Conservation (phyloP, 768 basidiomycete genomes). For the Leccinum variicolor region DNA sequence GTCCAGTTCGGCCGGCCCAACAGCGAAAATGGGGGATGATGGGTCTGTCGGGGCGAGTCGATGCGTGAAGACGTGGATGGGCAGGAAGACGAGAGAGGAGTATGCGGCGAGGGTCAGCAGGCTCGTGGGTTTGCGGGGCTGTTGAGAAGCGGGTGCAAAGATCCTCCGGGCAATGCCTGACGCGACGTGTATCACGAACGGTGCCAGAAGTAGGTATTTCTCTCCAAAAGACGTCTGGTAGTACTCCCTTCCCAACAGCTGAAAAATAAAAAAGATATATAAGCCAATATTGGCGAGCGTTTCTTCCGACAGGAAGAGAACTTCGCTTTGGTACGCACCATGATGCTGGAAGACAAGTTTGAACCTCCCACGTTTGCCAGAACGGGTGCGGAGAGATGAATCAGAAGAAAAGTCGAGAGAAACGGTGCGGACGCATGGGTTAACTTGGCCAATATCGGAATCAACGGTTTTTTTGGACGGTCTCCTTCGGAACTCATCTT, state of each 20-base stretch:
- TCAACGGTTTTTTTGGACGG: background rate
- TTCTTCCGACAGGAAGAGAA: background rate
- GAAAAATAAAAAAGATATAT: background rate
- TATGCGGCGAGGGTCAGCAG: constrained; percentile 64
- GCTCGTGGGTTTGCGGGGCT: constrained; percentile 36
- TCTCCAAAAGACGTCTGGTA: constrained; percentile 76
- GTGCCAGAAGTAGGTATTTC: constrained; percentile 61
- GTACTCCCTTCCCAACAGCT: constrained; percentile 84
- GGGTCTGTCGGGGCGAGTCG: constrained; percentile 49
- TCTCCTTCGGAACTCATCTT: background rate
- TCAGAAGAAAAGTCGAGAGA: constrained; percentile 64
- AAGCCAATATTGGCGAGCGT: background rate
- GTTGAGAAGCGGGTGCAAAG: constrained; percentile 35
- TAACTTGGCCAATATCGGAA: constrained; percentile 47
- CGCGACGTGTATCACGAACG: constrained; percentile 61
- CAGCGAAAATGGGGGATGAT: constrained; percentile 32
- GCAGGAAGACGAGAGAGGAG: constrained; percentile 53
- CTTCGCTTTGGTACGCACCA: constrained; percentile 48
- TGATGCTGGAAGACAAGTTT: constrained; percentile 60
- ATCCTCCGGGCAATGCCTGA: constrained; percentile 61
- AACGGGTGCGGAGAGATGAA: constrained; percentile 78
- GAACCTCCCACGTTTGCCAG: constrained; percentile 72
- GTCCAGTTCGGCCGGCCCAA: constrained; percentile 56
- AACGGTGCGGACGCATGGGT: constrained; percentile 74
- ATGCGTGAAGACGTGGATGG: constrained; percentile 69